These are phyloP conservation scores for Salix viminalis DNA, from an alignment of 345 rosid genomes.

Conservation along the genomic window DNA sequence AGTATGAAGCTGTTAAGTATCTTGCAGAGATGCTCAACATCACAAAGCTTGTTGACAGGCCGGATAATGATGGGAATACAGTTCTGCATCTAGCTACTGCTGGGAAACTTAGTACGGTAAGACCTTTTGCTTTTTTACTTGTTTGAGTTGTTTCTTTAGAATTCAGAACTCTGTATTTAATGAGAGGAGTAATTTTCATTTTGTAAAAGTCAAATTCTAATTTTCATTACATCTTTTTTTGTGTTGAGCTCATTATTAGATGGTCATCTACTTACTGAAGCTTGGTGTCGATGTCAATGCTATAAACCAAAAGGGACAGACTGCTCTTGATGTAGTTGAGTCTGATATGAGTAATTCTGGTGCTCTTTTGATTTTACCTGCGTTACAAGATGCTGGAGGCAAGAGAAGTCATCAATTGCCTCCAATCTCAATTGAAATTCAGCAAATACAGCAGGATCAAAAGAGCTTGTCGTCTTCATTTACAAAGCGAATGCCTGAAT, in stretches of 20 bases:
- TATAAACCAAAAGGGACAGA: constrained; percentile 38
- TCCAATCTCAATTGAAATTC: constrained; percentile 25
- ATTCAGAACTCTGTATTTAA: too few relatives aligned
- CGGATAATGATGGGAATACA: constrained; percentile 47
- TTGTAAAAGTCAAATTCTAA: too few relatives aligned
- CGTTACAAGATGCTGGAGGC: constrained; percentile 37
- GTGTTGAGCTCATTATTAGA: constrained; percentile 15
- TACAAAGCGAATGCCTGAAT: background rate
- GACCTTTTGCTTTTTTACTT: background rate
- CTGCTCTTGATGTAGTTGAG: constrained; percentile 42
- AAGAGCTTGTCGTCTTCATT: background rate
- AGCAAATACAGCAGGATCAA: constrained; percentile 4
- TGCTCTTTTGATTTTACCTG: constrained; percentile 34
- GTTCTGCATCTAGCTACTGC: constrained; percentile 52
- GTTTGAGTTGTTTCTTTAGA: too few relatives aligned
- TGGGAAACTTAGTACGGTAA: constrained; percentile 35
- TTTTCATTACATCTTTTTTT: too few relatives aligned
- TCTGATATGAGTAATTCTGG: constrained; percentile 39
- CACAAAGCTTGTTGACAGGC: constrained; percentile 27
- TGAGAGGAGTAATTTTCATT: too few relatives aligned
- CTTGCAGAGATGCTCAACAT: constrained; percentile 31
- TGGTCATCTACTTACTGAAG: constrained; percentile 36
- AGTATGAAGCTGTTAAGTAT: constrained; percentile 39
- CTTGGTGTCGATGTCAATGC: constrained; percentile 38
- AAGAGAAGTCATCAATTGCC: constrained; percentile 42